Evolutionary conservation across 208 protist genomes (phyloP).

Genomic region (Tritrichomonas musculus): DNA sequence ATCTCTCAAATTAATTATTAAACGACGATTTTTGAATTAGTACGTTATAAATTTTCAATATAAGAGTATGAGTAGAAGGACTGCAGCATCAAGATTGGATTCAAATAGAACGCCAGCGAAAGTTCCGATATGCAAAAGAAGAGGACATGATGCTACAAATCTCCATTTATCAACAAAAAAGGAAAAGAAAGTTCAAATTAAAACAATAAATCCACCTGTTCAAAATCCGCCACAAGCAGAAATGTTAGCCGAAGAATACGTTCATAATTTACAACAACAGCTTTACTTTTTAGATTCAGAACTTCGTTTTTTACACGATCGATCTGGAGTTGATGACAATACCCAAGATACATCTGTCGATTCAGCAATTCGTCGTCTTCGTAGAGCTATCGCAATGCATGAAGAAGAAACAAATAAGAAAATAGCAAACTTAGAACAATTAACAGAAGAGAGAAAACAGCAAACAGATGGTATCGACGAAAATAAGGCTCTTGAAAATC

Average conservation of each 20-base stretch:
- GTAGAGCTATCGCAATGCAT: background rate
- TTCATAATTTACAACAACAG: constrained; percentile 11
- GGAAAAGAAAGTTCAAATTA: background rate
- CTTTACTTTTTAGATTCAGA: background rate
- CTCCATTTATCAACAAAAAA: background rate
- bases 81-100: too few relatives aligned
- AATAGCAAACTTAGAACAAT: background rate
- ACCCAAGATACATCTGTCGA: background rate
- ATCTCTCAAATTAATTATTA: too few relatives aligned
- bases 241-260: constrained; percentile 8
- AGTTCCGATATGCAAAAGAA: background rate
- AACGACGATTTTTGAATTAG: too few relatives aligned
- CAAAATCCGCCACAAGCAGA: background rate
- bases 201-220: too few relatives aligned
- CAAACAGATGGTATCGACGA: background rate
- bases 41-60: too few relatives aligned
- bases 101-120: background rate
- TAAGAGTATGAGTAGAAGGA: too few relatives aligned
- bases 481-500: background rate
- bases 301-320: constrained; percentile 10
- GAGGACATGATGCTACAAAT: background rate
- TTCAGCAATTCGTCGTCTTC: background rate
- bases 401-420: constrained; percentile 33
- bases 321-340: background rate
- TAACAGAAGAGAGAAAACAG: background rate